These are phyloP conservation scores for fission yeast (Schizosaccharomyces pombe) DNA, from an alignment of 805 yeast species.

Conservation along the genomic window DNA sequence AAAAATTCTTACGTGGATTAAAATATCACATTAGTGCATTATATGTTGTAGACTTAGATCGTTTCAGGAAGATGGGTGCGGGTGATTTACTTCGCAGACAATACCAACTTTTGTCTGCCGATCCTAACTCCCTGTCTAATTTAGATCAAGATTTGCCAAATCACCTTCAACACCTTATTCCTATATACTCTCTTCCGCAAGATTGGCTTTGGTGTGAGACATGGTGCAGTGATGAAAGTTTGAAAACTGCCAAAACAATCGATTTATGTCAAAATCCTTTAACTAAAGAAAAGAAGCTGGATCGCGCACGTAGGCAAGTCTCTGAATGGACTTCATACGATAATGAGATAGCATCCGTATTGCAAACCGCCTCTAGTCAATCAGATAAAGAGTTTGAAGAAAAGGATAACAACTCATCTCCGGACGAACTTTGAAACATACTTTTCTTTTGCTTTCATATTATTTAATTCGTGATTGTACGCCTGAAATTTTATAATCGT, in stretches of 20 bases:
- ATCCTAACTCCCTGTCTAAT: conserved; percentile 55
- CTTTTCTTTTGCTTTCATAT: no score
- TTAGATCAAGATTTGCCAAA: conserved; percentile 89
- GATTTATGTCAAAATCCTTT: conserved; percentile 69
- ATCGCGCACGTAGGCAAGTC: conserved; percentile 47
- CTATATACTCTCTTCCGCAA: conserved; percentile 49
- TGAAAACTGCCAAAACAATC: conserved; percentile 46
- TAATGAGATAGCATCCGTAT: conserved; percentile 21
- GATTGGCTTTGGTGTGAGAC: conserved; percentile 91
- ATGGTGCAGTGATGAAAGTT: conserved; percentile 52
- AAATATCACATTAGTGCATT: conserved; percentile 66
- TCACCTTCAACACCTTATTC: conserved; percentile 44
- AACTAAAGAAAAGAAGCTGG: conserved; percentile 57
- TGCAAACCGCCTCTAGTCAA: background rate
- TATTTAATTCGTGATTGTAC: no score
- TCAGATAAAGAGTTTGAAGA: no score
- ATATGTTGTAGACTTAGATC: conserved; percentile 52
- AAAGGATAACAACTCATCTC: no score
- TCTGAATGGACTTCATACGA: conserved; percentile 61
- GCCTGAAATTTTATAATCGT: no score
- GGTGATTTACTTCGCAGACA: conserved; percentile 69
- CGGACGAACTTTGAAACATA: no score
- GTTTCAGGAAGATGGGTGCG: conserved; percentile 39
- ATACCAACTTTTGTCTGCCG: conserved; percentile 60
- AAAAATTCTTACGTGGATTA: conserved; percentile 29